Base-by-base conservation (phyloP, 2,329 filamentous ascomycete genomes). In the Lachnum nothofagi region DNA sequence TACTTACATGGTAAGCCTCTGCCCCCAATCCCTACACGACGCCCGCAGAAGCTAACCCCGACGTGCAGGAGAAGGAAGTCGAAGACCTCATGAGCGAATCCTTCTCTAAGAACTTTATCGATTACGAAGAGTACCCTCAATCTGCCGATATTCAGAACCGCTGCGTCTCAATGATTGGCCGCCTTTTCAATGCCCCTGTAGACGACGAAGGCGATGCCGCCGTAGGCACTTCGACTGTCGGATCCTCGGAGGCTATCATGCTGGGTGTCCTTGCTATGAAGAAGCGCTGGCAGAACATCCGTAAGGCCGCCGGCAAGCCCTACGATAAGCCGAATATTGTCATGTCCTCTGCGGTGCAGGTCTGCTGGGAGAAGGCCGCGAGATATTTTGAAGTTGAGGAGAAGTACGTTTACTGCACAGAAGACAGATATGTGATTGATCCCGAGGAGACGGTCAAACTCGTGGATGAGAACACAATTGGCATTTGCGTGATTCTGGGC, bases 331-430 rank as follows among this genome's bases (percentile, higher is more conserved):
- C 91, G 47, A 97, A 97, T 71, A 85, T 97, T 53, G 74, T 97
- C 74, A 96, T 97, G 91, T 93, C 88, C 61, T 89, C 88, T 22
- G 91, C 91, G 25, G 91, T 96, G 2, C 91, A 97, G 71, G 91
- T 96, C 34, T 95, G 90, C 76, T 96, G 91, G 91, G 90, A 96
- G 69, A 96, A 96, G 74, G 85, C 86, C 0, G 82, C 85, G 4
- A 78, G 89, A 44, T 95, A 94, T 72, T 93, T 95, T 61, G 91
- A 97, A 63, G 80, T 96, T 35, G 91, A 96, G 60, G 91, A 96
- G 74, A 88, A 87, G 70, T 90, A 79, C 7, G 79, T 84, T 25
- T 82, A 79, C 67, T 85, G 81, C 68, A 78, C 78, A 0, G 68
- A 70, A 2, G 77, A 82, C 0, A 73, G 82, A 53, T 85, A 74